Base-by-base conservation (phyloP, 805 yeast species). In the Ogataea pini region DNA sequence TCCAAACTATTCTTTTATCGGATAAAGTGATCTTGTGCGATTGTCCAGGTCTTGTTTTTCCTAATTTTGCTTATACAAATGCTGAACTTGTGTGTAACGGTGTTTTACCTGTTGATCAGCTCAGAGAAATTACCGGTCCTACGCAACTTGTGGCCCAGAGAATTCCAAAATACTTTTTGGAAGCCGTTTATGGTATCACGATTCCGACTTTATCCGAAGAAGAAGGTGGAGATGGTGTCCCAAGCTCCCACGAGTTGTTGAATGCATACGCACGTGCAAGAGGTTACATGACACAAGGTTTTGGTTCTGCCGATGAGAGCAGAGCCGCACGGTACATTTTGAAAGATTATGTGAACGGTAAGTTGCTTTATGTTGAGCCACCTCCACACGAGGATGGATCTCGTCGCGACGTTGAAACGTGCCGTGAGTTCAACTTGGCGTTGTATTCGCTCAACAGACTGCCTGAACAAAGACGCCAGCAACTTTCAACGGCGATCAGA, bases 21-120 rank as follows among this genome's bases (percentile, higher is more conserved):
- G 87, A 86, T 44, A 77, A 85, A 31, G 94, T 94, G 2, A 77
- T 90, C 57, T 75, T 94, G 45, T 94, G 98, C 71, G 99, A 94
- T 76, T 94, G 99, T 75, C 99, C 99, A 2, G 99, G 99, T 78
- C 76, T 94, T 52, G 99, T 94, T 14, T 94, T 94, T 75, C 99
- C 99, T 19, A 94, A 92, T 62, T 94, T 94, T 65, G 98, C 98
- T 6, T 88, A 87, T 65, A 88, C 97, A 19, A 91, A 90, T 62
- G 98, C 96, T 59, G 99, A 94, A 61, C 78, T 94, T 61, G 99
- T 94, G 0, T 90, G 97, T 72, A 89, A 90, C 63, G 99, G 99
- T 77, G 96, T 94, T n/a, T 76, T 94, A 48, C 99, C 99, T 17
- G 94, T 94, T 59, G 99, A 94, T 71, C 99, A 94, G 70, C 76